Conservation (phyloP, 805 yeast genomes). For the Barnettozyma populi region DNA sequence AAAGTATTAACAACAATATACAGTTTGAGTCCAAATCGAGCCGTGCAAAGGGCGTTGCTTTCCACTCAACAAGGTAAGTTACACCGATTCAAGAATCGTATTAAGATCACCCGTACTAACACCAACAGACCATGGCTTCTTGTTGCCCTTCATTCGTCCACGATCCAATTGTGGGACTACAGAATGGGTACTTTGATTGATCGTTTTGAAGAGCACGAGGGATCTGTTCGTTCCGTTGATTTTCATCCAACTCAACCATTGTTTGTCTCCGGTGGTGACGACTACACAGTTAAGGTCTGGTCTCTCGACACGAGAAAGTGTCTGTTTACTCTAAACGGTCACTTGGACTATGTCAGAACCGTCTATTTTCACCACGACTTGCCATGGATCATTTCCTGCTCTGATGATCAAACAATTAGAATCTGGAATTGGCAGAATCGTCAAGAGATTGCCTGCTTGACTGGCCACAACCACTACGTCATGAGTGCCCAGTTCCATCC, state of each 20-base stretch:
- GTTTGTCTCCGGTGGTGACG: slow-evolving; percentile 97
- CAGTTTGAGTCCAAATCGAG: slow-evolving; percentile 96
- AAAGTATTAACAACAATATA: slow-evolving; percentile 14
- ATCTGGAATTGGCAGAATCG: slow-evolving; percentile 99
- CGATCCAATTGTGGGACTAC: slow-evolving; percentile 99
- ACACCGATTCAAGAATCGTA: neutral
- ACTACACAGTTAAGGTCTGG: slow-evolving; percentile 94
- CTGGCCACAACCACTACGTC: slow-evolving; percentile 98
- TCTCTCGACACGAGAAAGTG: slow-evolving; percentile 87
- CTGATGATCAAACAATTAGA: slow-evolving; percentile 97
- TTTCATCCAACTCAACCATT: slow-evolving; percentile 98
- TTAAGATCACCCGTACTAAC: slow-evolving; percentile 14
- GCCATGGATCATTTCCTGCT: slow-evolving; percentile 95
- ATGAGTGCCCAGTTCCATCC: slow-evolving; percentile 99
- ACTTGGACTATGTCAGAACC: slow-evolving; percentile 91
- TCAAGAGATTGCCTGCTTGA: slow-evolving; percentile 91
- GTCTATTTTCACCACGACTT: slow-evolving; percentile 92
- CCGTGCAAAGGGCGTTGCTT: slow-evolving; percentile 95
- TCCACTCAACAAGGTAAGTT: slow-evolving; percentile 74
- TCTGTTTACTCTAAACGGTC: slow-evolving; percentile 89
- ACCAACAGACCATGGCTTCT: slow-evolving; percentile 80
- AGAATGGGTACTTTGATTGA: slow-evolving; percentile 98
- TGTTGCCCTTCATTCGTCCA: slow-evolving; percentile 92
- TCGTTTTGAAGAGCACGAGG: slow-evolving; percentile 96
- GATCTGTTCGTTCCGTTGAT: slow-evolving; percentile 92